Evolutionary conservation across 192 early-diverging fungal species (phyloP), one percentile per base, ranked within the genome.

Genomic region (Polychytrium aggregatum): DNA sequence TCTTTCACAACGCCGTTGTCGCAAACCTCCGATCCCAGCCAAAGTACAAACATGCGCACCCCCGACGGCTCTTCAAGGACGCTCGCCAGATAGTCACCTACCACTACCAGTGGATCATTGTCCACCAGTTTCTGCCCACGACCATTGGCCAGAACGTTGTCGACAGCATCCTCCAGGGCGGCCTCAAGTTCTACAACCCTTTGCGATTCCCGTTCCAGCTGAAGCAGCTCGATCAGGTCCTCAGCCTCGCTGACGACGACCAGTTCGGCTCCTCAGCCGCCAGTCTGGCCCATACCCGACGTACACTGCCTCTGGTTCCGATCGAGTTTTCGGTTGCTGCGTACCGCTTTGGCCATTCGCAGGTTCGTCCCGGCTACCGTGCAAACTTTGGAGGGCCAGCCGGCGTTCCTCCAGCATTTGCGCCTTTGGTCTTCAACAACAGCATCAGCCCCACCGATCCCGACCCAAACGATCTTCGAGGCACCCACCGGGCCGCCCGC

Each of bases 61-160:
- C 44, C 34, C n/a, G n/a, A n/a, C n/a, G n/a, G 30, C 34, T 40
- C 47, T 49, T 35, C 22, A 25, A 49, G 27, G 25, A 37, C 35
- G 47, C 47, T 37, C 34, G 38, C 26, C 47, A 49, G 47, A 37
- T 17, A 16, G 30, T 49, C 13, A 30, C 17, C 6, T 30, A 38
- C 35, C 47, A 49, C 25, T 49, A 49, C 38, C 47, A 49, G 16
- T 49, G 38, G 35, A 37, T 49, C 9, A 37, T 49, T 20, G 34
- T 49, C 20, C 28, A 49, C 14, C 26, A 49, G 3, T 37, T 35
- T 20, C 18, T 49, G 38, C 28, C 30, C 10, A 16, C 16, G 17
- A 35, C 35, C 3, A 38, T 49, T 8, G 47, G 47, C 0, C 47
- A 49, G 17, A 37, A 38, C 33, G 47, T 49, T n/a, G 47, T 49